Evolutionary conservation across 2,329 filamentous ascomycete species (phyloP), one percentile per base, ranked within the genome.

Genomic region (Beauveria medogensis): DNA sequence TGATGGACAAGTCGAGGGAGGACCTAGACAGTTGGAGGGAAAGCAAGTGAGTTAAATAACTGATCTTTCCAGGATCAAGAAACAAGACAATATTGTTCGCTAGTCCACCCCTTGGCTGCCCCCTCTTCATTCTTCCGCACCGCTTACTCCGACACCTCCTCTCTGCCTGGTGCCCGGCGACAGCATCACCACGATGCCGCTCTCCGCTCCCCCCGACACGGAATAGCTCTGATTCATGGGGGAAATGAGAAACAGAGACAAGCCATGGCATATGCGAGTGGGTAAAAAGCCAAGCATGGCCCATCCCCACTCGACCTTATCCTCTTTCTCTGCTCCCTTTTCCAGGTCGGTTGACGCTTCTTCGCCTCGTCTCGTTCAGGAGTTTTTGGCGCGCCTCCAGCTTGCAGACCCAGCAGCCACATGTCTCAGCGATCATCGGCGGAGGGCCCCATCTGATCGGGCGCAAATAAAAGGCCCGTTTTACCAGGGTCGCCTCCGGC

Each of bases 211-310:
- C 41, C 12, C 41, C 30, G 20, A 53, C 26, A 26, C 22, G 56
- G 47, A 22, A 54, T 59, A 59, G 57, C 57, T 59, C 40, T 60
- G 57, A 60, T 59, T 63, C 61, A 60, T 43, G 44, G 61, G 60
- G 57, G 57, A 60, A 60, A 60, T 56, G 57, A 60, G 52, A n/a
- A 55, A 46, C 61, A 60, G 57, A 63, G 46, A 62, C 55, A 59
- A 55, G 57, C 57, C 52, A 54, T 37, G 37, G 61, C 44, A 43
- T 50, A 55, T 55, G 50, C 28, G 18, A 47, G 41, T 50, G 51
- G 51, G 30, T 46, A 41, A 48, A 8, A 48, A 26, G 22, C 40
- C 22, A 41, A 50, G 47, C 37, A 58, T 50, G 41, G 20, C 41
- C 53, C 54, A 24, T 37, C 55, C 53, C 55, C 55, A 62, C 57